These are phyloP conservation scores for Martiniozyma abietophila DNA, from an alignment of 805 yeast species.

Conservation along the genomic window DNA sequence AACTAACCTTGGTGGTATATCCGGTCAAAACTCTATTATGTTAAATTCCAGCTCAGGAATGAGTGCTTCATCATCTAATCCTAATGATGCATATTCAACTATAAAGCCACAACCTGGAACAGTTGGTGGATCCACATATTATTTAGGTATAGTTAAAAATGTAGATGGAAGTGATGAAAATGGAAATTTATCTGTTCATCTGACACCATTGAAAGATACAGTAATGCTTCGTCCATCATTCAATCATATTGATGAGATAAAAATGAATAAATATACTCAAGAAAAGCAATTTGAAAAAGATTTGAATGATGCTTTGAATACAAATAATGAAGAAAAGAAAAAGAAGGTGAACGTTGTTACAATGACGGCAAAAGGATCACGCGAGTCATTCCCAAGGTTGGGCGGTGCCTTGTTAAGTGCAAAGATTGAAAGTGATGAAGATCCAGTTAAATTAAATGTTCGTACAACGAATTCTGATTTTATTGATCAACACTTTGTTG, in stretches of 20 bases:
- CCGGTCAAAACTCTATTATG: no score
- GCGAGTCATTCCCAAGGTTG: slow-evolving; percentile 47
- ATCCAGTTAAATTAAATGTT: slow-evolving; percentile 21
- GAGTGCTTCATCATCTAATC: no score
- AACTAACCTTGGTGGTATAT: no score
- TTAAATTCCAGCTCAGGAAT: no score
- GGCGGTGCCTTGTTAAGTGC: slow-evolving; percentile 65
- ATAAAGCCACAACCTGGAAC: slow-evolving; percentile 15
- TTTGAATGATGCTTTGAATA: slow-evolving; percentile 23
- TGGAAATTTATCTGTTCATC: no score
- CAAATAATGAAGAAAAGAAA: slow-evolving; percentile 17
- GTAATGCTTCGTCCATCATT: slow-evolving; percentile 79
- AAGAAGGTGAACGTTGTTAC: slow-evolving; percentile 58
- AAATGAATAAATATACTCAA: slow-evolving; percentile 29
- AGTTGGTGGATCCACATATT: slow-evolving; percentile 25
- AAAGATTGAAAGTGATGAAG: slow-evolving; percentile 56
- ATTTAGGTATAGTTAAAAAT: slow-evolving; percentile 28
- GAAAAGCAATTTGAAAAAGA: slow-evolving; percentile 31
- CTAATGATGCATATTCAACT: slow-evolving; percentile 1
- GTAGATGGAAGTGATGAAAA: no score
- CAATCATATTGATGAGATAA: slow-evolving; percentile 57
- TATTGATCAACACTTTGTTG: slow-evolving; percentile 7
- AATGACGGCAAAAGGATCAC: slow-evolving; percentile 62
- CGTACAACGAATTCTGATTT: slow-evolving; percentile 8
- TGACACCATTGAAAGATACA: slow-evolving; percentile 56